phyloP scores from a whole-genome alignment of 2,329 filamentous ascomycete species.

The Pestalotiopsis sp. region DNA sequence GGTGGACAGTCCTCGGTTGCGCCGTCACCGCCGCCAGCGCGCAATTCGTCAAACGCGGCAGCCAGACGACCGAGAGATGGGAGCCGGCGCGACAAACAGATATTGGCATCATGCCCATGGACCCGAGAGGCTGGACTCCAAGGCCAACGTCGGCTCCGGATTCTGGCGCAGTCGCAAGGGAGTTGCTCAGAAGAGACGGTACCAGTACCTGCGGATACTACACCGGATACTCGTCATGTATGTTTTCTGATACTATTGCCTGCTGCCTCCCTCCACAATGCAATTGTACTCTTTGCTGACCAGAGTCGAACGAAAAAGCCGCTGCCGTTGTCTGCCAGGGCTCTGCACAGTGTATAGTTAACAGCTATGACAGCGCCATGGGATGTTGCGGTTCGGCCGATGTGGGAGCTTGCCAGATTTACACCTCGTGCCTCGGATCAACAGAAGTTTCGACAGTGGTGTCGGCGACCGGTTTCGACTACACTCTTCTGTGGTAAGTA shows the following conservation, averaged over 20 bases:
- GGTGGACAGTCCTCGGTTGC: conserved; percentile 31
- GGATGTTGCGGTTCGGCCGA: conserved; percentile 30
- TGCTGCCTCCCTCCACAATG: neutral
- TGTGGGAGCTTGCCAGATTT: conserved; percentile 25
- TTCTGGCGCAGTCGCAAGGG: conserved; percentile 22
- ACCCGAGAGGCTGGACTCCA: conserved; percentile 28
- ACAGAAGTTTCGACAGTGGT: conserved; percentile 13
- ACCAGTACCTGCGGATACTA: conserved; percentile 29
- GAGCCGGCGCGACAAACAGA: conserved; percentile 27
- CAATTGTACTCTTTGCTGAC: neutral
- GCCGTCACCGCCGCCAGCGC: conserved; percentile 28
- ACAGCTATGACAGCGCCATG: conserved; percentile 20
- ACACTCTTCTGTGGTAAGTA: conserved; percentile 13
- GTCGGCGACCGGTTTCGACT: neutral
- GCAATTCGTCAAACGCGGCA: conserved; percentile 22
- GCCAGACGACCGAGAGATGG: conserved; percentile 28
- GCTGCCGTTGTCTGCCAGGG: conserved; percentile 19
- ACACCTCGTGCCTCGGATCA: conserved; percentile 31
- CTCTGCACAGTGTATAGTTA: conserved; percentile 25
- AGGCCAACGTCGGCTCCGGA: conserved; percentile 32
- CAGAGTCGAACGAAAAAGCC: neutral
- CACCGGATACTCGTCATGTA: conserved; percentile 25
- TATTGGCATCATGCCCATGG: conserved; percentile 17
- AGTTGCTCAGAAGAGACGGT: conserved; percentile 23
- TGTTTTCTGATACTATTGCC: conserved; percentile 9